Evolutionary conservation across 495 filamentous ascomycete genomes (phyloP), one percentile per base, ranked within the genome.

Genomic region (Hamigera avellanea): DNA sequence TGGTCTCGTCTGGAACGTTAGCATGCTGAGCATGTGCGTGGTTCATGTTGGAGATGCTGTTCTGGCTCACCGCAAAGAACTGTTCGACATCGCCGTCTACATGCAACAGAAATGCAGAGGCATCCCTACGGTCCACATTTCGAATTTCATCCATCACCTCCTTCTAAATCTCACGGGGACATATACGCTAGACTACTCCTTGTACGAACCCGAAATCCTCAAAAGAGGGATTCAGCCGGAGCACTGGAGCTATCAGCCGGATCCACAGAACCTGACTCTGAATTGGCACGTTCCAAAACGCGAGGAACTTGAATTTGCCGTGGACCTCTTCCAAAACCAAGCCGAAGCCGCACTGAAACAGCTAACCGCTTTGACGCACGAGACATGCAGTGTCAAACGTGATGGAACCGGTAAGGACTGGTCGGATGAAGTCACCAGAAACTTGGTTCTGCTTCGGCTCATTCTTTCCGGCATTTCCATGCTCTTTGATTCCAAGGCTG

Each of bases 141-240:
- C 86, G 26, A 99, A 96, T 54, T 95, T 88, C 57, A 86, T 96
- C 23, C 91, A 99, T 57, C 91, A 99, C 55, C 71, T 99, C n/a
- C 64, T 99, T n/a, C 82, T 99, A 33, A 96, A 95, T 51, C 66
- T 95, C 14, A 96, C 89, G 2, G 78, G 86, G 15, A 95, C 83
- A 1, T 99, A 96, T 47, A 86, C 91, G 3, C 72, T 83, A 21
- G 91, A 99, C 50, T 86, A 83, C 50, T 73, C 78, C 2, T 69
- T 94, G 10, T 93, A 87, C 53, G 86, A 95, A 54, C 71, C 78
- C 28, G 68, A 72, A 2, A 73, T 72, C 37, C 42, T 74, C 32
- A 59, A 62, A 32, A 46, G 54, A 33, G 78, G 75, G 9, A 57
- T 80, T 32, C 70, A 76, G 32, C 68, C 81, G 8, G 61, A 71